These are phyloP conservation scores for Yamadazyma philogaea DNA, from an alignment of 805 yeast genomes.

Conservation along the genomic window DNA sequence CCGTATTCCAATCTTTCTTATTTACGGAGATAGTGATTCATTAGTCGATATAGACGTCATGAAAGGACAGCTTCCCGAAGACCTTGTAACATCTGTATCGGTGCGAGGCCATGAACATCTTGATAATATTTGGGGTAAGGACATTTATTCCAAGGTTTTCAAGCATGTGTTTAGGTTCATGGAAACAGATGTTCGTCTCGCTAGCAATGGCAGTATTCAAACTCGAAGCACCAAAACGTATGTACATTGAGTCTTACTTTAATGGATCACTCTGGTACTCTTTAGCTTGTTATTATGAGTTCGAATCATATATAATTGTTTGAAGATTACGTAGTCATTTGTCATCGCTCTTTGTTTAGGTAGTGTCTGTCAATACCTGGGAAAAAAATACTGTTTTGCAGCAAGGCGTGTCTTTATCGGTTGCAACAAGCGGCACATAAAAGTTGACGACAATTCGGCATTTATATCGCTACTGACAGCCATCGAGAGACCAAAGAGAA, in stretches of 20 bases:
- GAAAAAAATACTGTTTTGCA: too few relatives aligned
- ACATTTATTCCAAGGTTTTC: constrained; percentile 43
- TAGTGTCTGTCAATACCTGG: too few relatives aligned
- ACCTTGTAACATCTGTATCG: constrained; percentile 49
- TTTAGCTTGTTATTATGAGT: too few relatives aligned
- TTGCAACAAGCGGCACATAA: background rate
- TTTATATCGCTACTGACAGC: too few relatives aligned
- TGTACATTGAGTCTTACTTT: too few relatives aligned
- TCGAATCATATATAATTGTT: too few relatives aligned
- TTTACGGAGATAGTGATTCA: constrained; percentile 80
- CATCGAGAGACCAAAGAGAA: too few relatives aligned
- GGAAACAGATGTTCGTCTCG: constrained; percentile 4
- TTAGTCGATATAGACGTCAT: constrained; percentile 82
- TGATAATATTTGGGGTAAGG: constrained; percentile 85
- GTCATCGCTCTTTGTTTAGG: too few relatives aligned
- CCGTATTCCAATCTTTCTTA: constrained; percentile 64
- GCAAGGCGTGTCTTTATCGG: constrained; percentile 1
- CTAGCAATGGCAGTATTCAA: constrained; percentile 4
- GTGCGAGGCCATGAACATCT: constrained; percentile 79
- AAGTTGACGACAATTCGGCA: background rate
- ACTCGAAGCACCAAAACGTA: background rate
- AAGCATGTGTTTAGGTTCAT: constrained; percentile 25
- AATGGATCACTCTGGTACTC: too few relatives aligned
- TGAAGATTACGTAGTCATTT: background rate
- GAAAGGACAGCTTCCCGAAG: constrained; percentile 60